Conservation (phyloP, 2,329 filamentous ascomycete species). For the Colletotrichum musicola region DNA sequence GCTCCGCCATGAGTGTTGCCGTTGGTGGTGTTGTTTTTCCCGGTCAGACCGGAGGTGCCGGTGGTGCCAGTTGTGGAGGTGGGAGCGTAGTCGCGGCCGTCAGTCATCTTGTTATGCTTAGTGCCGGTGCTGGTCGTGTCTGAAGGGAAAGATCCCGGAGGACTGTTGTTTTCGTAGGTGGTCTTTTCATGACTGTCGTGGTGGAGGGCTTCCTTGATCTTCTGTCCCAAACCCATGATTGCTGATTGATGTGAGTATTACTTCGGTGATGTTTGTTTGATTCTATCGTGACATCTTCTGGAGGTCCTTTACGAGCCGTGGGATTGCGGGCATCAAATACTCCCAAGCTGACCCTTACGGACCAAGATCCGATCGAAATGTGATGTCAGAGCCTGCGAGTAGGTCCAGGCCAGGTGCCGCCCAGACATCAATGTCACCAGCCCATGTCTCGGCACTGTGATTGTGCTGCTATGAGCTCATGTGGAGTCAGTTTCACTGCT, state of each 20-base stretch:
- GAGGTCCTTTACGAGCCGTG: neutral
- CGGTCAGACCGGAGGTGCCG: constrained; percentile 30
- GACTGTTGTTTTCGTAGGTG: constrained; percentile 23
- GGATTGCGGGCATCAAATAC: constrained; percentile 27
- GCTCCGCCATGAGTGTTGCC: constrained; percentile 17
- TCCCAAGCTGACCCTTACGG: neutral
- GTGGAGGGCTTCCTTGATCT: constrained; percentile 40
- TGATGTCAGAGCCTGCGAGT: constrained; percentile 26
- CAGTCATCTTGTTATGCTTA: constrained; percentile 21
- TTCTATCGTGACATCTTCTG: neutral
- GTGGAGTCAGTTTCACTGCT: constrained; percentile 10
- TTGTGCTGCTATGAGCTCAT: constrained; percentile 39
- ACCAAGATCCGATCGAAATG: neutral
- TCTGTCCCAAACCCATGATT: constrained; percentile 40
- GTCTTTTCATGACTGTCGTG: constrained; percentile 18
- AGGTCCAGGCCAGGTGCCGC: constrained; percentile 20
- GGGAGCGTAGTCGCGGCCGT: constrained; percentile 3
- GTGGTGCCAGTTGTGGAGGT: constrained; percentile 2
- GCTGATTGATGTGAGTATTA: neutral
- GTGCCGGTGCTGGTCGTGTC: constrained; percentile 24
- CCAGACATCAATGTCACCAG: constrained; percentile 11
- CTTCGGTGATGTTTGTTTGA: neutral
- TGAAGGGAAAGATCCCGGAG: constrained; percentile 35
- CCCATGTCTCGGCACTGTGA: neutral
- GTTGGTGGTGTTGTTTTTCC: constrained; percentile 42